Base-by-base conservation (phyloP, 108 stramenopile genomes). In the Cyclotella baltica region DNA sequence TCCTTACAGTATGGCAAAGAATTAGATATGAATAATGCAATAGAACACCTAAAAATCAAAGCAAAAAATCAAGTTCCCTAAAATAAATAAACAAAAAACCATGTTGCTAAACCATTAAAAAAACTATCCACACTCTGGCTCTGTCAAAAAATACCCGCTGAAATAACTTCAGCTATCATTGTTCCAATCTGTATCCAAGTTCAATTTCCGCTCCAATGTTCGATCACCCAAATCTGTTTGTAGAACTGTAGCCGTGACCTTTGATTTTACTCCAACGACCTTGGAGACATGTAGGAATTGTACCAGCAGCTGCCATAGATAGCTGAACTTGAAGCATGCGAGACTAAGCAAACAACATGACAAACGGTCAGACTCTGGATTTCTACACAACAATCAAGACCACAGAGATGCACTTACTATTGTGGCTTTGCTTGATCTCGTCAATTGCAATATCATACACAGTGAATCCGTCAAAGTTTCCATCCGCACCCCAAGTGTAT, bases 381-480 rank as follows among this genome's bases (percentile, higher is more conserved):
- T n/a, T n/a, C n/a, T n/a, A n/a, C n/a, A n/a, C n/a, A 53, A 36
- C 2, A 28, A 3, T 30, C 5, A 2, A 20, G 15, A 59, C 25
- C 27, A 28, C 3, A 27, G 10, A 52, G n/a, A 51, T 25, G 20
- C 3, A 67, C 75, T 76, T 67, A 76, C 75, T 83, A 25, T 73
- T 65, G 48, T 73, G 65, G 27, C 67, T 73, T 47, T 71, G 64
- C 23, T 36, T 63, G 59, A 83, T 72, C 36, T 77, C 38, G 33
- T 69, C 56, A 33, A 58, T 0, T 6, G 33, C 62, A 48, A 84
- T 38, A 46, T 76, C 62, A 63, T 84, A 84, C 8, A 81, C 83
- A 70, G 77, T 79, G 22, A 82, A 85, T 3, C 84, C 84, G 67
- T 85, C 84, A 53, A 85, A 85, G 61, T 79, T 80, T 20, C 76